These are phyloP conservation scores for Penicillium sp. DNA, from an alignment of 2,329 filamentous ascomycete species.

Conservation along the genomic window DNA sequence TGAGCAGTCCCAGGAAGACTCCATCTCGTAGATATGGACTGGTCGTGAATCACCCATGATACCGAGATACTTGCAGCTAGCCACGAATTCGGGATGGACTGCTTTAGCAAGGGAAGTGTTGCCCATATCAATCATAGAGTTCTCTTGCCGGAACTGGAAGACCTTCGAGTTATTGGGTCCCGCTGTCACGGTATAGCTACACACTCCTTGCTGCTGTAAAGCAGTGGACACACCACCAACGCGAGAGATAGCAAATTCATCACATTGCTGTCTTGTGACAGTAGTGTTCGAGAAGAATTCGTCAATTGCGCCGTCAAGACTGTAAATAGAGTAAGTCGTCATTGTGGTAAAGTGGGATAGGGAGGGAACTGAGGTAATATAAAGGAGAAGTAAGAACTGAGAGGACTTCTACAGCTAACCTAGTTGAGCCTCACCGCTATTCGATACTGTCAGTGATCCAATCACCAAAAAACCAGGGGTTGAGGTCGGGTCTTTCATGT, in stretches of 20 bases:
- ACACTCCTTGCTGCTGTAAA: slow-evolving; percentile 12
- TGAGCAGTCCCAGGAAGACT: slow-evolving; percentile 14
- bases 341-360: slow-evolving; percentile 3
- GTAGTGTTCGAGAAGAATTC: slow-evolving; percentile 12
- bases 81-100: slow-evolving; percentile 10
- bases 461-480: no score
- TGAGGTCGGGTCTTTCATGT: no score
- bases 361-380: background rate
- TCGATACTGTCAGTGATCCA: no score
- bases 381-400: background rate
- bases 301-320: slow-evolving; percentile 7
- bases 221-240: slow-evolving; percentile 3
- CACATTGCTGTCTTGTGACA: slow-evolving; percentile 12
- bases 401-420: slow-evolving; percentile 2
- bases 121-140: slow-evolving; percentile 7
- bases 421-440: no score
- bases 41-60: slow-evolving; percentile 12
- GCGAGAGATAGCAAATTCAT: slow-evolving; percentile 7
- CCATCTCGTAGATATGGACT: slow-evolving; percentile 18
- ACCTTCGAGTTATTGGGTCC: slow-evolving; percentile 7
- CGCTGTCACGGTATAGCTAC: slow-evolving; percentile 12
- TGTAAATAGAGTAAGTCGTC: slow-evolving; percentile 12
- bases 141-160: slow-evolving; percentile 11
- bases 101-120: slow-evolving; percentile 6
- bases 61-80: slow-evolving; percentile 16